phyloP scores from a whole-genome alignment of 1,284 basidiomycete species.

The Ganoderma boninense region DNA sequence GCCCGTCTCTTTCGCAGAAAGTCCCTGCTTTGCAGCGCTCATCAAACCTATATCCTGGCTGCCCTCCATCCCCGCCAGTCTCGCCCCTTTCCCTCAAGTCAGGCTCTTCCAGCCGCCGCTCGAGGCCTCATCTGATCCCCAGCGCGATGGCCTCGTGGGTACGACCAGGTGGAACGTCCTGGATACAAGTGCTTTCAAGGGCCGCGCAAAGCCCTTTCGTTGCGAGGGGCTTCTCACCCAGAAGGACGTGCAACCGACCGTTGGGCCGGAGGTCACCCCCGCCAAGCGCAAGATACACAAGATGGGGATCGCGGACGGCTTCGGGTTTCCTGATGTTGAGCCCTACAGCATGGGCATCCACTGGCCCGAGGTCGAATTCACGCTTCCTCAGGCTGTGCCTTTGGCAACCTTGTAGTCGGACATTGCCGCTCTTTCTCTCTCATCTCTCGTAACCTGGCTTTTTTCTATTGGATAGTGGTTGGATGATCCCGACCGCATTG shows the following conservation, averaged over 20 bases:
- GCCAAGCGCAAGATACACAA: slow-evolving; percentile 14
- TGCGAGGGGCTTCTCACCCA: slow-evolving; percentile 23
- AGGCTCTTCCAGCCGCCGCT: slow-evolving; percentile 30
- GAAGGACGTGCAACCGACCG: slow-evolving; percentile 15
- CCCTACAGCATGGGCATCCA: slow-evolving; percentile 28
- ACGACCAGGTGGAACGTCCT: slow-evolving; percentile 24
- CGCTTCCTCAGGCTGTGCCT: slow-evolving; percentile 26
- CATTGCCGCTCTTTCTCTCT: background rate
- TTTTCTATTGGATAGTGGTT: background rate
- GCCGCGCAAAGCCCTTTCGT: slow-evolving; percentile 25
- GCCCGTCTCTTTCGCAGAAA: slow-evolving; percentile 21
- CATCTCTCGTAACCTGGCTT: background rate
- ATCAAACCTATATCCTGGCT: slow-evolving; percentile 30
- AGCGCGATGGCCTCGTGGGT: slow-evolving; percentile 23
- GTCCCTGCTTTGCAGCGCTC: slow-evolving; percentile 29
- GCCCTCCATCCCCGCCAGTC: slow-evolving; percentile 25
- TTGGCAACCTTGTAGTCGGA: slow-evolving; percentile 17
- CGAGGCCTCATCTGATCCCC: slow-evolving; percentile 16
- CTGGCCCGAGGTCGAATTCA: slow-evolving; percentile 26
- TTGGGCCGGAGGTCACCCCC: slow-evolving; percentile 1
- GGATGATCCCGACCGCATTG: background rate
- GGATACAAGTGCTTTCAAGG: slow-evolving; percentile 19
- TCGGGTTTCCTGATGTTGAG: slow-evolving; percentile 28
- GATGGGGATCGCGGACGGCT: slow-evolving; percentile 25
- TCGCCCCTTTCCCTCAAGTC: slow-evolving; percentile 21